A percentile compares a stretch with the other conserved stretches of the same genome.
These are phyloP conservation scores for Comarum palustre DNA, from an alignment of 306 rosid species.

Conservation along the genomic window DNA sequence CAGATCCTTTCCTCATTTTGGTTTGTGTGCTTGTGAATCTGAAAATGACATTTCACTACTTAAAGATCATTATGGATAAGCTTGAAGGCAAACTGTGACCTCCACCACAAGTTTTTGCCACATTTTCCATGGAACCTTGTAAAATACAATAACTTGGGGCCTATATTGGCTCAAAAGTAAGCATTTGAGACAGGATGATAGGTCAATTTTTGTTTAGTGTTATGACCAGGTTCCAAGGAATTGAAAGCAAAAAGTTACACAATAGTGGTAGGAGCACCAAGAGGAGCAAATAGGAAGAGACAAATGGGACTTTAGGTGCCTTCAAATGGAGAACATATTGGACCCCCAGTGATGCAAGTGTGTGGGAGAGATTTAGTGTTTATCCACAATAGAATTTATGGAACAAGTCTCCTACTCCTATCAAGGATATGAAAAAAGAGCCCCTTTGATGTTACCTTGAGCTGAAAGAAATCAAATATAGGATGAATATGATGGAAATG, in stretches of 20 bases:
- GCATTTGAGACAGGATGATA: not conserved
- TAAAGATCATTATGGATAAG: conserved; percentile 17
- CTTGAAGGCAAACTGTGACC: not conserved
- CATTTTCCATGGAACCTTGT: not conserved
- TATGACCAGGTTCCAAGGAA: not conserved
- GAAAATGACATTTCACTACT: not conserved
- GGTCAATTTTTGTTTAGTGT: not conserved
- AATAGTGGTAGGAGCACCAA: conserved; percentile 2
- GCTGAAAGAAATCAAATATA: not conserved
- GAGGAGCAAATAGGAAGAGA: not conserved
- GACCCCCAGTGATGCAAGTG: conserved; percentile 14
- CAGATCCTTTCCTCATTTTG: not conserved
- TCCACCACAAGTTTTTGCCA: not conserved
- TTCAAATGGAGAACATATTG: conserved; percentile 4
- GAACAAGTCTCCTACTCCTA: not conserved
- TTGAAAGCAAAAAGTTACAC: not conserved
- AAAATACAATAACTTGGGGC: not conserved
- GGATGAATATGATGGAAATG: not conserved
- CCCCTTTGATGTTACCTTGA: not conserved
- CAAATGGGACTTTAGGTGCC: conserved; percentile 21
- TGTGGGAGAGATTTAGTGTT: conserved; percentile 24
- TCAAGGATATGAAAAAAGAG: not conserved
- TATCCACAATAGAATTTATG: conserved; percentile 25
- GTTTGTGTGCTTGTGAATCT: not conserved
- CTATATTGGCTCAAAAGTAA: not conserved